Base-by-base conservation (phyloP, 768 basidiomycete species). In the Mycena haematopus region DNA sequence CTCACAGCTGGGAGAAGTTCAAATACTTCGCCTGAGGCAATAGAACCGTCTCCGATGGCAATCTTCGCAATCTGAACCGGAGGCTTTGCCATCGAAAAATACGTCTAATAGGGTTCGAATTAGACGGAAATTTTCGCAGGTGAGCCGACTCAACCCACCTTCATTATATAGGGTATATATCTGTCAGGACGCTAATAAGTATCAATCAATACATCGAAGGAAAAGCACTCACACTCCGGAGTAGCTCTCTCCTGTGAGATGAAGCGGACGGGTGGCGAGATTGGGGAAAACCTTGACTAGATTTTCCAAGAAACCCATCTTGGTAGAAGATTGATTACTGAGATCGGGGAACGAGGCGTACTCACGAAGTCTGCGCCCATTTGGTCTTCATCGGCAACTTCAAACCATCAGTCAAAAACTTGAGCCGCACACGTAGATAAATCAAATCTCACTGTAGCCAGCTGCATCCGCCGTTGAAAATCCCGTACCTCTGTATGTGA, bases 261-360 rank as follows among this genome's bases (percentile, higher is more conserved):
- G 76, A 36, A 92, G 79, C 17, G 91, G 91, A 29, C 91, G 84
- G 1, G 76, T 84, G 15, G 84, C 83, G 24, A 92, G 79, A 67
- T 80, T 80, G 19, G 91, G 91, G 73, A 92, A 92, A 11, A 91
- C 86, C 67, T 87, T 87, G 69, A 91, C 87, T 3, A 91, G 77
- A 69, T 92, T 92, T 27, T 72, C 74, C 46, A 93, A 72, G 72
- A 92, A 92, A 17, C 87, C 88, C 77, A 92, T 83, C 90, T 92
- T 15, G 49, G n/a, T 6, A 6, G 14, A 56, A 49, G 68, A 35
- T 51, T 35, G 58, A 42, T 31, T 55, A 54, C 35, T 6, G 10
- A 42, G 38, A 45, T 36, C 14, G 25, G 35, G 17, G 19, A 19
- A 46, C 6, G 14, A 6, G 11, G 31, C 31, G n/a, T 5, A 72